Conservation (phyloP, 257 asterid genomes). For the Jacaranda mimosifolia region DNA sequence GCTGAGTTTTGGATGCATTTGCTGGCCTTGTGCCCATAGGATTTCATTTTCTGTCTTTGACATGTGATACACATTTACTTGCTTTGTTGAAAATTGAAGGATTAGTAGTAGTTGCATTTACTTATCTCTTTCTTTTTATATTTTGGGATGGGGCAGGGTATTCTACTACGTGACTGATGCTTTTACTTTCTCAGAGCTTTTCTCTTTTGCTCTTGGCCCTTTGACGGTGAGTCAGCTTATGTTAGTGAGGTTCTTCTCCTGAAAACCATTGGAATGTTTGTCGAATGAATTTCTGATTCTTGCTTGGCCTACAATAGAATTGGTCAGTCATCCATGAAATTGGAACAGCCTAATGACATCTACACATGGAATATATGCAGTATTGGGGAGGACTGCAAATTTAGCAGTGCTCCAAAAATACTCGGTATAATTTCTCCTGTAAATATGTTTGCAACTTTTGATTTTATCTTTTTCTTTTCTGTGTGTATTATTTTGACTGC, state of each 20-base stretch:
- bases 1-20: background rate
- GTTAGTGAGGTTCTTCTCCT: background rate
- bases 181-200: background rate
- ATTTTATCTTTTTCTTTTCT: background rate
- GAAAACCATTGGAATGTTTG: constrained; percentile 7
- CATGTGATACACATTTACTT: background rate
- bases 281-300: background rate
- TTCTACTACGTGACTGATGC: background rate
- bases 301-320: background rate
- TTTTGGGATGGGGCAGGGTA: background rate
- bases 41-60: background rate
- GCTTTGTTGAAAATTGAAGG: background rate
- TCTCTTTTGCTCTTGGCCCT: background rate
- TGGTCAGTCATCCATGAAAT: background rate
- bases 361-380: background rate
- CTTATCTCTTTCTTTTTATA: background rate
- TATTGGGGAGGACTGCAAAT: background rate
- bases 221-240: background rate
- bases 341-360: background rate
- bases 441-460: background rate
- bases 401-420: background rate
- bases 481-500: background rate
- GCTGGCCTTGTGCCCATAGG: background rate
- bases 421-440: background rate
- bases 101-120: background rate